A percentile compares a stretch with the other conserved stretches of the same genome.
Evolutionary conservation across 148 eudicot species (phyloP).

Genomic region (Rhododendron ovatum): DNA sequence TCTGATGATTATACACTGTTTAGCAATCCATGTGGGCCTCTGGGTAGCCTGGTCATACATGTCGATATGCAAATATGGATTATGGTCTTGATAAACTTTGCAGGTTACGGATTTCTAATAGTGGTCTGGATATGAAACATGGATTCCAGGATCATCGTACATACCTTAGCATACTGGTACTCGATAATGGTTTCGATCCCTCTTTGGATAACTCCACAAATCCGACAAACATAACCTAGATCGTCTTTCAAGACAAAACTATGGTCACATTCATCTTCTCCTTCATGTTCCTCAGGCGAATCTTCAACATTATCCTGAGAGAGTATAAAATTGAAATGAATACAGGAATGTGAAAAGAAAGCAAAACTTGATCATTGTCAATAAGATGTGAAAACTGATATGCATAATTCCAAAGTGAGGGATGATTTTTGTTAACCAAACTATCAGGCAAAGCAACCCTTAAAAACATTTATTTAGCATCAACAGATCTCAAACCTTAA

Average conservation of each 20-base stretch:
- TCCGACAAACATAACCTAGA: slow-evolving; percentile 88
- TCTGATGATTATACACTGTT: background rate
- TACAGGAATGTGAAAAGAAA: background rate
- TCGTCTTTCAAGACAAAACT: slow-evolving; percentile 84
- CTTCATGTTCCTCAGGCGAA: slow-evolving; percentile 32
- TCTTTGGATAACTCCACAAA: slow-evolving; percentile 79
- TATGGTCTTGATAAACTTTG: background rate
- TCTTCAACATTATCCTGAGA: slow-evolving; percentile 53
- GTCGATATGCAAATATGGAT: background rate
- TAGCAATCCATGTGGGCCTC: background rate
- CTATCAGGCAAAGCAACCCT: background rate
- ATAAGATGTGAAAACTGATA: background rate
- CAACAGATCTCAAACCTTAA: background rate
- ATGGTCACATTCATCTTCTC: slow-evolving; percentile 85
- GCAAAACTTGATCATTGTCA: background rate
- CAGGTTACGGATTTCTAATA: background rate
- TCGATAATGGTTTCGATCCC: slow-evolving; percentile 85
- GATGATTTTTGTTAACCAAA: background rate
- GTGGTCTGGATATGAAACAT: background rate
- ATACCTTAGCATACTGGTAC: slow-evolving; percentile 50
- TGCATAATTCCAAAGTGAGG: background rate
- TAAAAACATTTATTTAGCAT: background rate
- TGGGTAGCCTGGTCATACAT: background rate
- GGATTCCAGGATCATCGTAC: background rate
- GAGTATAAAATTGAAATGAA: background rate